A percentile compares a stretch with the other conserved stretches of the same genome.
Conservation (phyloP, 1,284 basidiomycete species). For the Phylloboletellus chloephorus region DNA sequence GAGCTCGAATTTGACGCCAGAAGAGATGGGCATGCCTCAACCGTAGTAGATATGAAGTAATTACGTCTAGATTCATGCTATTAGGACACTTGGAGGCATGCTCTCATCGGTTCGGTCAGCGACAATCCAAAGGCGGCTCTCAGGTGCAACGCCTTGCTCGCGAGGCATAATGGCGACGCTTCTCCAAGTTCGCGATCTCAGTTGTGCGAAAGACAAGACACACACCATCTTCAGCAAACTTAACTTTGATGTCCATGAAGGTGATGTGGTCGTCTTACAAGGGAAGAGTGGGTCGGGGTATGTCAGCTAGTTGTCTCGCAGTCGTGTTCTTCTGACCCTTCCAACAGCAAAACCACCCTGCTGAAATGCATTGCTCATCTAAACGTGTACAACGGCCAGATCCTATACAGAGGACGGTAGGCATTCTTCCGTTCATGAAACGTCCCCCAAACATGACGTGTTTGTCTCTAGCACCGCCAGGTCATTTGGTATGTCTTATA, state of each 20-base stretch:
- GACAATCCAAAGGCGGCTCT: neutral
- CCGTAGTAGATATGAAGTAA: slow-evolving; percentile 37
- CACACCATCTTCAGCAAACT: slow-evolving; percentile 49
- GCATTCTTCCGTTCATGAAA: slow-evolving; percentile 8
- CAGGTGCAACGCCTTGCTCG: too few species aligned
- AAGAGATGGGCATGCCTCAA: slow-evolving; percentile 70
- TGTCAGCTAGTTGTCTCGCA: slow-evolving; percentile 15
- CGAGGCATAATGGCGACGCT: slow-evolving; percentile 15
- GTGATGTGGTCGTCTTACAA: slow-evolving; percentile 67
- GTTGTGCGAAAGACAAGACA: slow-evolving; percentile 26
- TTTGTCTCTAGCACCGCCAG: slow-evolving; percentile 42
- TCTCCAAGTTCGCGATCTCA: slow-evolving; percentile 24
- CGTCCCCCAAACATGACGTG: slow-evolving; percentile 1
- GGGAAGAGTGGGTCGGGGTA: slow-evolving; percentile 71
- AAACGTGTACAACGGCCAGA: slow-evolving; percentile 62
- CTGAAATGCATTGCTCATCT: slow-evolving; percentile 81
- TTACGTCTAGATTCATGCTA: slow-evolving; percentile 29
- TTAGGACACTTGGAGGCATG: slow-evolving; percentile 16
- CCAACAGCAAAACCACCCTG: slow-evolving; percentile 66
- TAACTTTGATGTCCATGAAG: slow-evolving; percentile 57
- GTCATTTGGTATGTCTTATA: slow-evolving; percentile 42
- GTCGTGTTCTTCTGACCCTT: slow-evolving; percentile 4
- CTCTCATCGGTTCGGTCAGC: slow-evolving; percentile 9
- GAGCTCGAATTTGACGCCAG: slow-evolving; percentile 67
- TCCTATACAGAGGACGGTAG: slow-evolving; percentile 63